Conservation (phyloP, 441 rosid species). For the Biscutella laevigata region DNA sequence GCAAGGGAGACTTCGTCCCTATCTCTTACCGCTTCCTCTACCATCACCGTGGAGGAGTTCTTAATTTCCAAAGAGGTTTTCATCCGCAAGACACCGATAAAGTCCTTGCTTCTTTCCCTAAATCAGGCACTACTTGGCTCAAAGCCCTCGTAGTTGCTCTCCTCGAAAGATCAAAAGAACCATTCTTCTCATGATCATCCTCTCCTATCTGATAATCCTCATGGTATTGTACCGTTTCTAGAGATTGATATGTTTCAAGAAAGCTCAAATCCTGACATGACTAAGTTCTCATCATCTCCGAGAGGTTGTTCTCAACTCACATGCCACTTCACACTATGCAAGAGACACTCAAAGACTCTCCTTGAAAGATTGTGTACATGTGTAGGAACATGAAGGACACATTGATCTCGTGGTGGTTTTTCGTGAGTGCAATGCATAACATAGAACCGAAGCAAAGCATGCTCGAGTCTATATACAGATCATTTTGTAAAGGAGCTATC, state of each 20-base stretch:
- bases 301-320: conserved; percentile 15
- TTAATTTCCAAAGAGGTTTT: conserved; percentile 33
- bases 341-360: background rate
- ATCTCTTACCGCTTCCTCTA: no score
- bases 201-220: conserved; percentile 6
- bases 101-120: conserved; percentile 39
- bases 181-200: conserved; percentile 9
- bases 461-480: background rate
- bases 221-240: background rate
- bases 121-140: conserved; percentile 60
- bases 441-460: background rate
- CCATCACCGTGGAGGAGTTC: no score
- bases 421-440: background rate
- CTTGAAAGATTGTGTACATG: conserved; percentile 19
- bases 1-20: no score
- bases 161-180: conserved; percentile 20
- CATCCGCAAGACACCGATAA: conserved; percentile 30
- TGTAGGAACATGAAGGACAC: conserved; percentile 21
- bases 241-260: background rate
- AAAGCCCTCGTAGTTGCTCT: conserved; percentile 42
- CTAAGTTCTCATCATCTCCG: background rate
- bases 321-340: background rate
- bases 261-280: background rate
- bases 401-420: conserved; percentile 18
- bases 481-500: no score